Evolutionary conservation across 768 basidiomycete species (phyloP).

Genomic region (Strobilomyces dryophilus): DNA sequence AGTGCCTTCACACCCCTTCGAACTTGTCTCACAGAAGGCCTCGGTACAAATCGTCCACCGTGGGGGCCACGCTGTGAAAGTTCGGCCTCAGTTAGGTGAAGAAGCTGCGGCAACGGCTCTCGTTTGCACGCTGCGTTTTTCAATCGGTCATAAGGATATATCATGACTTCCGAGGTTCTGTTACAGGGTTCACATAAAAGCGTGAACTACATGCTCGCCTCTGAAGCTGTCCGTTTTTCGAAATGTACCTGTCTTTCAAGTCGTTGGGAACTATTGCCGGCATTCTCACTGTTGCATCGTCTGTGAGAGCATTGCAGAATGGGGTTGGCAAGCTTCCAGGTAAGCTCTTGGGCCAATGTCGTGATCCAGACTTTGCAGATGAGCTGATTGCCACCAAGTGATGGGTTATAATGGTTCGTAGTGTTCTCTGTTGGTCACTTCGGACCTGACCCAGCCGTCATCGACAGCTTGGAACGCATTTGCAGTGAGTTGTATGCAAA

Average conservation of each 20-base stretch:
- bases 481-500: conserved; percentile 37
- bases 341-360: conserved; percentile 4
- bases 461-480: conserved; percentile 62
- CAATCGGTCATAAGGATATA: background rate
- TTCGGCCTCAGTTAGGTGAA: background rate
- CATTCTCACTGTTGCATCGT: conserved; percentile 11
- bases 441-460: conserved; percentile 1
- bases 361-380: background rate
- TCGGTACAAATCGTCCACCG: background rate
- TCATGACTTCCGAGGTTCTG: conserved; percentile 2
- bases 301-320: conserved; percentile 21
- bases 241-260: conserved; percentile 13
- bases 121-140: background rate
- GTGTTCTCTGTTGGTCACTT: background rate
- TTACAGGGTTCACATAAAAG: background rate
- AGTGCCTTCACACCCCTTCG: background rate
- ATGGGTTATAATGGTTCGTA: conserved; percentile 31
- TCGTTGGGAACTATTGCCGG: conserved; percentile 3
- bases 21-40: background rate
- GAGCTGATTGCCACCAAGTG: conserved; percentile 17
- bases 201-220: background rate
- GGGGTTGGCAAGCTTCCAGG: conserved; percentile 32
- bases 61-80: background rate
- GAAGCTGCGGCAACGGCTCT: conserved; percentile 1
- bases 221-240: background rate